A percentile compares a stretch with the other conserved stretches of the same genome.
phyloP scores from a whole-genome alignment of 2,329 filamentous ascomycete species.

The Parastagonospora nodorum region DNA sequence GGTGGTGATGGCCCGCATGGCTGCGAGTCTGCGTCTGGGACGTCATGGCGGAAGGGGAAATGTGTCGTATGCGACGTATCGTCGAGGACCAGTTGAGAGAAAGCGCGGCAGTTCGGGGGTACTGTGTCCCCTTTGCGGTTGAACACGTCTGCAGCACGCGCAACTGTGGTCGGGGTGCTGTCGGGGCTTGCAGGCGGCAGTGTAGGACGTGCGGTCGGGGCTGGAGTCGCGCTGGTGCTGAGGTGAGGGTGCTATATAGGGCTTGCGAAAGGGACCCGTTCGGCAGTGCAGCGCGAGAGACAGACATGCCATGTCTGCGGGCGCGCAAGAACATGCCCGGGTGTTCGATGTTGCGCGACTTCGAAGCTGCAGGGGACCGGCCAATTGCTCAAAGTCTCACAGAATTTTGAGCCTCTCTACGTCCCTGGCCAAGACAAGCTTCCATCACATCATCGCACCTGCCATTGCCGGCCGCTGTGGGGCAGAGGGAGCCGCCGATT shows the following conservation, averaged over 20 bases:
- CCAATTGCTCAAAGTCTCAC: constrained; percentile 14
- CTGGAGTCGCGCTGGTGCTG: constrained; percentile 19
- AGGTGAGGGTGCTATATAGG: constrained; percentile 16
- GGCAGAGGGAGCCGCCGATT: constrained; percentile 1
- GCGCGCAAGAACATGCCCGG: constrained; percentile 36
- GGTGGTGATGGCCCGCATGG: constrained; percentile 59
- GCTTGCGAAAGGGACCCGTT: constrained; percentile 31
- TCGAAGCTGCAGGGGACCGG: constrained; percentile 18
- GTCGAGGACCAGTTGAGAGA: constrained; percentile 39
- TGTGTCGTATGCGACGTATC: constrained; percentile 39
- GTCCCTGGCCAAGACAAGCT: constrained; percentile 21
- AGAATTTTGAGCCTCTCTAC: constrained; percentile 24
- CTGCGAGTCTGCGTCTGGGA: constrained; percentile 34
- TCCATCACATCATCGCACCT: constrained; percentile 17
- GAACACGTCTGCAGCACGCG: constrained; percentile 41
- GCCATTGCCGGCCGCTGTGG: constrained; percentile 9
- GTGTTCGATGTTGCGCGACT: constrained; percentile 21
- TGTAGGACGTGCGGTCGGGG: constrained; percentile 22
- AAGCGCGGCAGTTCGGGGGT: constrained; percentile 10
- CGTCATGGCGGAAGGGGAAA: constrained; percentile 37
- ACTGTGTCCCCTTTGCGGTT: constrained; percentile 25
- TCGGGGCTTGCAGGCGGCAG: constrained; percentile 7
- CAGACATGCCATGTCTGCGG: constrained; percentile 40
- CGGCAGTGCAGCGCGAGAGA: constrained; percentile 32
- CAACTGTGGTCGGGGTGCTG: constrained; percentile 21